Conservation (phyloP, 176 grass and related monocot species). For the Oryza longistaminata region DNA sequence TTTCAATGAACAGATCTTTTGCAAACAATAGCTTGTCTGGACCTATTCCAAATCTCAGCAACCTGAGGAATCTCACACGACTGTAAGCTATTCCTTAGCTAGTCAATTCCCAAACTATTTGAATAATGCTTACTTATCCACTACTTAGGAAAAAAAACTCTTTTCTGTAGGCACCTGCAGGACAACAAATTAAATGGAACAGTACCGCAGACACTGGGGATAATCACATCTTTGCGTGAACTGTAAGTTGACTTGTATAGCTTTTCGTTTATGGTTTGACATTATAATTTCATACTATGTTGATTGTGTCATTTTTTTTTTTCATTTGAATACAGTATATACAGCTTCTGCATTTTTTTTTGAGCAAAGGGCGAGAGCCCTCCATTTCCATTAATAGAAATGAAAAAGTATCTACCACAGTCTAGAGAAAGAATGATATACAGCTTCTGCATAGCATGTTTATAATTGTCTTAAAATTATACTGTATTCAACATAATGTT, state of each 20-base stretch:
- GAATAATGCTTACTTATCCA: neutral
- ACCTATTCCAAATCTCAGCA: conserved; percentile 68
- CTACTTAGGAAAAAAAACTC: conserved; percentile 14
- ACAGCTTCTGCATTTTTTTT: neutral
- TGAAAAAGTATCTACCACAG: no score
- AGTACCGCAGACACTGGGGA: conserved; percentile 61
- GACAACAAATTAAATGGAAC: conserved; percentile 67
- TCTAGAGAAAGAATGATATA: neutral
- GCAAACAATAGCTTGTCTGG: conserved; percentile 72
- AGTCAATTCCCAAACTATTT: conserved; percentile 6
- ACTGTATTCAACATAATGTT: neutral
- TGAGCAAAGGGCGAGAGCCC: no score
- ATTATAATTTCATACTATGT: neutral
- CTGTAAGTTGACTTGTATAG: conserved; percentile 61
- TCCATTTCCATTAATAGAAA: no score
- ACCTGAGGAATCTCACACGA: conserved; percentile 55
- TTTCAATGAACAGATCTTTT: conserved; percentile 63
- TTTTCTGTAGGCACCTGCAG: conserved; percentile 77
- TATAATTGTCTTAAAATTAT: neutral
- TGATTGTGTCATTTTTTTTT: neutral
- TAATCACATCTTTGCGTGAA: conserved; percentile 46
- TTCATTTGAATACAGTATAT: neutral
- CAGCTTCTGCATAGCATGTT: neutral
- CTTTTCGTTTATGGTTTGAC: conserved; percentile 30
- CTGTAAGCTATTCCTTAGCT: conserved; percentile 53